Percentiles rank a stretch among this genome's conserved stretches.
Evolutionary conservation across 352 stramenopile species (phyloP).

Genomic region (Pythium utonaiense): DNA sequence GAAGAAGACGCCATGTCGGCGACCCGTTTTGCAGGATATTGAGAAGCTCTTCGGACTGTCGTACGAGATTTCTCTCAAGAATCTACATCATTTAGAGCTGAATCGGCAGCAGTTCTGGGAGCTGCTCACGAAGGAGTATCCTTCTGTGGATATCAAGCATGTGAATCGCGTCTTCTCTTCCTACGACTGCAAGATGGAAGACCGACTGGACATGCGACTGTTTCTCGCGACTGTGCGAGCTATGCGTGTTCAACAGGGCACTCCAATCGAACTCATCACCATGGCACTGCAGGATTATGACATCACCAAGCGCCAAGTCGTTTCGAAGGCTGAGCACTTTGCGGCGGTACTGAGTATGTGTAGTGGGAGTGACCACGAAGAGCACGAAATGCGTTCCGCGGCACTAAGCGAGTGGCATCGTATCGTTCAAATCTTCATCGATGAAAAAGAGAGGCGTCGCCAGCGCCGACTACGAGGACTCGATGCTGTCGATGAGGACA

Average conservation of each 20-base stretch:
- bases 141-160: slow-evolving; percentile 34
- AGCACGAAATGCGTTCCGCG: slow-evolving; percentile 26
- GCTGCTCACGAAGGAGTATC: slow-evolving; percentile 47
- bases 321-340: slow-evolving; percentile 22
- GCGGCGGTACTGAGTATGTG: slow-evolving; percentile 34
- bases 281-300: slow-evolving; percentile 49
- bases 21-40: slow-evolving; percentile 61
- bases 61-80: slow-evolving; percentile 47
- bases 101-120: slow-evolving; percentile 48
- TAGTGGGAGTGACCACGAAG: slow-evolving; percentile 38
- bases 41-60: slow-evolving; percentile 54
- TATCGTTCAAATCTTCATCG: slow-evolving; percentile 12
- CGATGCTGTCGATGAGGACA: background rate
- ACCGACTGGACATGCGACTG: slow-evolving; percentile 49
- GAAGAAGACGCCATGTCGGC: slow-evolving; percentile 48
- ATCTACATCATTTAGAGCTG: slow-evolving; percentile 29
- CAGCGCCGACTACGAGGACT: slow-evolving; percentile 17
- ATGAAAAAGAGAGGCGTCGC: slow-evolving; percentile 20
- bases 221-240: slow-evolving; percentile 47
- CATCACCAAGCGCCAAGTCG: slow-evolving; percentile 24
- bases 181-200: slow-evolving; percentile 46
- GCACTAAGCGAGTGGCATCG: slow-evolving; percentile 25
- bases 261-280: slow-evolving; percentile 43
- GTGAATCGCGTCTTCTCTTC: slow-evolving; percentile 62
- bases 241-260: slow-evolving; percentile 55